Conservation (phyloP, 2,329 filamentous ascomycete species). For the Blastomyces emzantsi region DNA sequence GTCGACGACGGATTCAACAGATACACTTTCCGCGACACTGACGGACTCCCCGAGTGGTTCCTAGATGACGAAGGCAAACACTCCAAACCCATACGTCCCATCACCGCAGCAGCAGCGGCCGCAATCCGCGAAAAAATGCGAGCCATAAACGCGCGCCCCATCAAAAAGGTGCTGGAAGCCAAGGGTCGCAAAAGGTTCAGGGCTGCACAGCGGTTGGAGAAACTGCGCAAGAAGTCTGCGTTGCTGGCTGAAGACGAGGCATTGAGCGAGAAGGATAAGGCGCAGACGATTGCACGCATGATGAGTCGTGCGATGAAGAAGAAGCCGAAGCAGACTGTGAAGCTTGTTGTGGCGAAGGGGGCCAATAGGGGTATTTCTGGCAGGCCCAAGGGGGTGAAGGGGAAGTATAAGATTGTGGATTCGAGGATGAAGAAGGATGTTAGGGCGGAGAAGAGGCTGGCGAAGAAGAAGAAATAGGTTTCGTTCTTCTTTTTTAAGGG, state of each 20-base stretch:
- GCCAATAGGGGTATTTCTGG: constrained; percentile 77
- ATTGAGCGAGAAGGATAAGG: constrained; percentile 94
- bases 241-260: constrained; percentile 80
- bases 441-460: constrained; percentile 69
- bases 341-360: constrained; percentile 80
- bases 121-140: constrained; percentile 94
- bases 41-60: constrained; percentile 96
- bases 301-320: constrained; percentile 75
- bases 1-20: constrained; percentile 92
- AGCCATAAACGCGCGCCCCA: constrained; percentile 86
- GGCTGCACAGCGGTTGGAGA: constrained; percentile 81
- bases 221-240: constrained; percentile 95
- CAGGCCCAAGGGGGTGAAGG: constrained; percentile 84
- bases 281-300: constrained; percentile 68
- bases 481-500: background rate
- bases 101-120: constrained; percentile 76
- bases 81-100: constrained; percentile 77
- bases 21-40: constrained; percentile 77
- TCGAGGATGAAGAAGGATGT: constrained; percentile 94
- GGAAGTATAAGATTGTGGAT: constrained; percentile 96
- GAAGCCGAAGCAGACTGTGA: constrained; percentile 74
- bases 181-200: constrained; percentile 97
- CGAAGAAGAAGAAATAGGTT: constrained; percentile 56
- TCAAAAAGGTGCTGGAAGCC: constrained; percentile 98
- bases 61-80: constrained; percentile 82